Evolutionary conservation across 768 basidiomycete species (phyloP).

Genomic region (Rubroboletus satanas): DNA sequence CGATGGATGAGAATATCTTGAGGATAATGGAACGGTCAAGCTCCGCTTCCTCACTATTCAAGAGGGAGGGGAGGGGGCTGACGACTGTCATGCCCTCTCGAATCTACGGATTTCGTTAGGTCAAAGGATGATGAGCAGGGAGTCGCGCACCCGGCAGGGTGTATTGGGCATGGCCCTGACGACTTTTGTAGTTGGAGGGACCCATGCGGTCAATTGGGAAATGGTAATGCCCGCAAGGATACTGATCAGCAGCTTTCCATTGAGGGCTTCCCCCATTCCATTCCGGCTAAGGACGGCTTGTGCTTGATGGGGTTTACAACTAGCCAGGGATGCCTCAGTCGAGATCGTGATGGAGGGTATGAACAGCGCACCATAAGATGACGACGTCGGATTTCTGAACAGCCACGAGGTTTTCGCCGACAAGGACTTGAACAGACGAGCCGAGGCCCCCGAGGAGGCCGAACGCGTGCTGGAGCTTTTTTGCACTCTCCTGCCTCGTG

Average conservation of each 20-base stretch:
- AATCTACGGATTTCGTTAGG: conserved; percentile 52
- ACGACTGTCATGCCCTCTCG: conserved; percentile 98
- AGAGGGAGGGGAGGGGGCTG: conserved; percentile 59
- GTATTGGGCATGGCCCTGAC: conserved; percentile 99
- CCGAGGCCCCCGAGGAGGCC: conserved; percentile 55
- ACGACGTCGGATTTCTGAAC: conserved; percentile 78
- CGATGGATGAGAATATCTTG: conserved; percentile 96
- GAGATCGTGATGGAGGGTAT: not conserved
- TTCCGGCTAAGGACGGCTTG: conserved; percentile 63
- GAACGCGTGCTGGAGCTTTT: conserved; percentile 63
- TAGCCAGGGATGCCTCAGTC: conserved; percentile 30
- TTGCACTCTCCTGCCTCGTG: conserved; percentile 68
- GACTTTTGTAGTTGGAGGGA: conserved; percentile 72
- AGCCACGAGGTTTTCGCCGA: conserved; percentile 67
- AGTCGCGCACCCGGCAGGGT: conserved; percentile 73
- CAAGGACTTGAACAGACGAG: conserved; percentile 62
- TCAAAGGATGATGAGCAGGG: not conserved
- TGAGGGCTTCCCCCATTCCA: conserved; percentile 80
- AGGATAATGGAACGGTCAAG: conserved; percentile 70
- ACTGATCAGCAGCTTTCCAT: conserved; percentile 90
- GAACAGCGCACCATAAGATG: conserved; percentile 69
- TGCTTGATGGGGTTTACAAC: conserved; percentile 93
- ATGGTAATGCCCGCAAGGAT: conserved; percentile 98
- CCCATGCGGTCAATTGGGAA: conserved; percentile 70
- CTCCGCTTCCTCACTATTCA: conserved; percentile 39